Base-by-base conservation (phyloP, 805 yeast species). In the Yarrowia phangngaensis region DNA sequence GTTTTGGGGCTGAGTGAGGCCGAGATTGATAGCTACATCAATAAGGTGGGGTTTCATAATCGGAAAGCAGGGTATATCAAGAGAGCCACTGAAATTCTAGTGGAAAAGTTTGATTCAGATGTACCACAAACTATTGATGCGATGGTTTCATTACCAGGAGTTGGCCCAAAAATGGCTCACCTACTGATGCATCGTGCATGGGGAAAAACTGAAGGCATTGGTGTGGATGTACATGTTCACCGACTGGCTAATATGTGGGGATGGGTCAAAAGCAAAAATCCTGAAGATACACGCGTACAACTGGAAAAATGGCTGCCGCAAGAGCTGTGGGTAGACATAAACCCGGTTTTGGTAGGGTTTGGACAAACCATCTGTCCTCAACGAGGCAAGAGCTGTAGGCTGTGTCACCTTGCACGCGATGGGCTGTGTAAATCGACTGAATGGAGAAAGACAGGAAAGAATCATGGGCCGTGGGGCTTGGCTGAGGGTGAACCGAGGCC, bases 111-210 rank as follows among this genome's bases (percentile, higher is more conserved):
- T 60, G 67, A 69, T 8, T 79, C 79, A 6, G 96, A 88, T 55
- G 73, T 90, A 3, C 97, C 97, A 0, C 64, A 73, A 52, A 72
- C 80, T 2, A 71, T 84, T 7, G 78, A 74, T 6, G 89, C 81
- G 0, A 70, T 89, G 45, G 70, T 75, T 4, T 64, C 74, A 0
- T 67, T 89, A 23, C 96, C 96, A 0, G 97, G 97, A 0, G 95
- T 89, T 3, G 97, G 97, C 0, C 95, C 95, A 7, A 89, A 89
- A 62, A 89, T 89, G 97, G 95, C 94, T 0, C 83, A 76, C 61
- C 65, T 89, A 29, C 71, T 89, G 1, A 67, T 87, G 52, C 95
- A 87, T 58, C 75, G 78, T 30, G 95, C 92, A 0, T 88, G 96
- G 96, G 68, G 69, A 15, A 68, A 71, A 31, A 79, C 73, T 47